Evolutionary conservation across 2,329 filamentous ascomycete species (phyloP).

Genomic region (Ramichloridium luteum): DNA sequence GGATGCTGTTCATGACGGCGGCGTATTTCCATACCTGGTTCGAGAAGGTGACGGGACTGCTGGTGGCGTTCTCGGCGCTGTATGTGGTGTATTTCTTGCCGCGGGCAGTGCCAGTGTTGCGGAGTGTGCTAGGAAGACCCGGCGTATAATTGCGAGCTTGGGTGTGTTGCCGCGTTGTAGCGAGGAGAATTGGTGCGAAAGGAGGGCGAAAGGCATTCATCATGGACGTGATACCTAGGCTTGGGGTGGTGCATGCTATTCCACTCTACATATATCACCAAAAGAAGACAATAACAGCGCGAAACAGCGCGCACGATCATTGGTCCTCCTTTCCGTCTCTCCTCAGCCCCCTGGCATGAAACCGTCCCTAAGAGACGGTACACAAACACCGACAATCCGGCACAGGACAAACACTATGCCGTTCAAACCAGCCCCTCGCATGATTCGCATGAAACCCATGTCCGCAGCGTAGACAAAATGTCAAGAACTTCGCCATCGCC

Average conservation of each 20-base stretch:
- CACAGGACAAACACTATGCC: conserved; percentile 43
- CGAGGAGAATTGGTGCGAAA: no score
- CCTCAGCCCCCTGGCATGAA: no score
- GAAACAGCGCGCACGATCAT: no score
- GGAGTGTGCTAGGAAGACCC: conserved; percentile 36
- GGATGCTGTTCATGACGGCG: conserved; percentile 98
- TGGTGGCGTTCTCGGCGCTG: conserved; percentile 35
- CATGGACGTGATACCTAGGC: no score
- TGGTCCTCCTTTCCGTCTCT: no score
- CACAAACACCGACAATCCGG: conserved; percentile 45
- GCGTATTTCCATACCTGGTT: conserved; percentile 99
- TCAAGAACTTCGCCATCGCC: conserved; percentile 42
- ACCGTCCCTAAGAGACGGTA: conserved; percentile 7
- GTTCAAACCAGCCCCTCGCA: conserved; percentile 49
- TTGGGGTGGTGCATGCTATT: no score
- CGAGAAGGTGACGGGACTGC: conserved; percentile 58
- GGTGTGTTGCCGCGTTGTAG: no score
- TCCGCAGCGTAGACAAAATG: conserved; percentile 50
- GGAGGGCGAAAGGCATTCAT: no score
- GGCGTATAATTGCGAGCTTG: conserved; percentile 27
- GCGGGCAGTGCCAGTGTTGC: conserved; percentile 30
- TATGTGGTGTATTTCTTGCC: conserved; percentile 38
- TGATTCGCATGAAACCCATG: conserved; percentile 54
- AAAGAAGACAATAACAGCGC: no score
- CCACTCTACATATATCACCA: no score